Evolutionary conservation across 768 basidiomycete genomes (phyloP).

Genomic region (Trametes cingulata): DNA sequence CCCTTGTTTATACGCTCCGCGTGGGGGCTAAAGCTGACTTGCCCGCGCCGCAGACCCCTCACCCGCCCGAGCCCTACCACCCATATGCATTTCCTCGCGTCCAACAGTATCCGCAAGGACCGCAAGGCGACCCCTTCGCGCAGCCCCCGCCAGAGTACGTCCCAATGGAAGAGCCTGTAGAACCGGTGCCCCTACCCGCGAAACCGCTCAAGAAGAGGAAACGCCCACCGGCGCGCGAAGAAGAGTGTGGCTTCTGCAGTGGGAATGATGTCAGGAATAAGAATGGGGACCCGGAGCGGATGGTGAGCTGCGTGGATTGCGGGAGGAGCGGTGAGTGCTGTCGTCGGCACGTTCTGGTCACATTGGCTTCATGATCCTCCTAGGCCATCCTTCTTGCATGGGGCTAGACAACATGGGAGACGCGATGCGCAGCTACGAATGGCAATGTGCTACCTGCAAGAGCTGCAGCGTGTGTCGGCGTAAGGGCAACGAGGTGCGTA

Average conservation of each 20-base stretch:
- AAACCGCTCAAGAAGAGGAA: slow-evolving; percentile 49
- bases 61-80: slow-evolving; percentile 19
- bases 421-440: slow-evolving; percentile 69
- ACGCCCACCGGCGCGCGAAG: slow-evolving; percentile 52
- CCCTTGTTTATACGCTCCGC: slow-evolving; percentile 27
- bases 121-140: slow-evolving; percentile 83
- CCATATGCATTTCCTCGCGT: slow-evolving; percentile 28
- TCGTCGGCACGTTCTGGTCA: background rate
- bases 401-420: slow-evolving; percentile 58
- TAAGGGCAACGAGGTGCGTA: slow-evolving; percentile 86
- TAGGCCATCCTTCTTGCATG: slow-evolving; percentile 90
- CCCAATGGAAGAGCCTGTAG: slow-evolving; percentile 40
- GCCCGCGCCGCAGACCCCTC: slow-evolving; percentile 22
- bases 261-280: slow-evolving; percentile 65
- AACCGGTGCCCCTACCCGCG: slow-evolving; percentile 33
- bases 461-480: slow-evolving; percentile 82
- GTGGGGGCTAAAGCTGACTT: slow-evolving; percentile 15
- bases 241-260: slow-evolving; percentile 77
- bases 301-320: slow-evolving; percentile 83
- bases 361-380: slow-evolving; percentile 5
- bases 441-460: slow-evolving; percentile 93
- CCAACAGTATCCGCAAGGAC: slow-evolving; percentile 67
- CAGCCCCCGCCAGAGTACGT: slow-evolving; percentile 55
- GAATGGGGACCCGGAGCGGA: slow-evolving; percentile 54
- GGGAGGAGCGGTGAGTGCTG: slow-evolving; percentile 70